Evolutionary conservation across 805 yeast genomes (phyloP).

Genomic region (Suhomyces faveliae): DNA sequence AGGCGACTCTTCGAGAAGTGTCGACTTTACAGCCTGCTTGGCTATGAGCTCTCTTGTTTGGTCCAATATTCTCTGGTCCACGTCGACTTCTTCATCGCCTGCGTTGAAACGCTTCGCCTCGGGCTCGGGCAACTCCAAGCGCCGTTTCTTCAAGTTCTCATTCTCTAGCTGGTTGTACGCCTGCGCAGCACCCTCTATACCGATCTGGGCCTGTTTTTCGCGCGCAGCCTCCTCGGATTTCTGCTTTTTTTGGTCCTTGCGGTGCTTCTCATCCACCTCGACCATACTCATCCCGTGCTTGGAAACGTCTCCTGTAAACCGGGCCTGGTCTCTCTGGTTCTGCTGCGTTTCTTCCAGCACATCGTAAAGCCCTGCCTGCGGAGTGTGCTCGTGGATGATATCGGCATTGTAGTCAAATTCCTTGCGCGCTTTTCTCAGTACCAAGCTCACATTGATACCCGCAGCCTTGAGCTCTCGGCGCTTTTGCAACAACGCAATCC

Average conservation of each 20-base stretch:
- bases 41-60: constrained; percentile 34
- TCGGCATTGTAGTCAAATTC: constrained; percentile 83
- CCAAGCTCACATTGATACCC: constrained; percentile 57
- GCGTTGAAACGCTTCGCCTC: not conserved
- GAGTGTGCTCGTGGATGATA: constrained; percentile 72
- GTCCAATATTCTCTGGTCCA: constrained; percentile 34
- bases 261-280: constrained; percentile 31
- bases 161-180: constrained; percentile 17
- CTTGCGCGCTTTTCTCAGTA: constrained; percentile 50
- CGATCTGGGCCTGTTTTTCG: constrained; percentile 18
- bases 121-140: constrained; percentile 28
- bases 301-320: constrained; percentile 46
- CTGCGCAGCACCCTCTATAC: constrained; percentile 27
- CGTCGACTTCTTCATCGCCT: constrained; percentile 23
- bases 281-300: constrained; percentile 44
- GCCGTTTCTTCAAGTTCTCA: constrained; percentile 24
- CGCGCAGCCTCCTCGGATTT: constrained; percentile 15
- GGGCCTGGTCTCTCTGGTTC: constrained; percentile 36
- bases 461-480: constrained; percentile 81
- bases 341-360: constrained; percentile 53
- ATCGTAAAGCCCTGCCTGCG: constrained; percentile 68
- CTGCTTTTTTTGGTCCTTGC: constrained; percentile 23
- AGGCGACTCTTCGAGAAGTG: constrained; percentile 19
- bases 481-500: constrained; percentile 74
- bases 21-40: constrained; percentile 31